Conservation (phyloP, 164 flowering plant genomes). For the Sextonia rubra region DNA sequence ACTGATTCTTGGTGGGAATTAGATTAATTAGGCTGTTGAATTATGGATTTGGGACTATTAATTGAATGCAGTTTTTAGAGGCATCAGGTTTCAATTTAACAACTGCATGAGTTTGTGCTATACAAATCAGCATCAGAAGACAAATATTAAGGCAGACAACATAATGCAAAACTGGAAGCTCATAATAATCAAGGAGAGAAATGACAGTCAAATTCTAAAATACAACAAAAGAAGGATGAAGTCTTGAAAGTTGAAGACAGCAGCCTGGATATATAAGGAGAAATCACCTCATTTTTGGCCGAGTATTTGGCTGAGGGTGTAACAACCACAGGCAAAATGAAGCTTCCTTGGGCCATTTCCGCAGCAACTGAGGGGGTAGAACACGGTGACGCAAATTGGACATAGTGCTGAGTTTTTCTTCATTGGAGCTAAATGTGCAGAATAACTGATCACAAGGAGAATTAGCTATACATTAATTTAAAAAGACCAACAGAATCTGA, state of each 20-base stretch:
- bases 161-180: neutral
- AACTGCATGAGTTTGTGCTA: neutral
- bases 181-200: neutral
- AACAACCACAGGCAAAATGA: slow-evolving; percentile 92
- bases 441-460: slow-evolving; percentile 53
- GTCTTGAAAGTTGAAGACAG: neutral
- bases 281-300: slow-evolving; percentile 71
- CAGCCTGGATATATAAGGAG: neutral
- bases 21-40: no score
- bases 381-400: slow-evolving; percentile 83
- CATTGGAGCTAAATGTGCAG: slow-evolving; percentile 67
- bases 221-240: neutral
- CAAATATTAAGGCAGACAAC: neutral
- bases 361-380: slow-evolving; percentile 83
- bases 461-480: slow-evolving; percentile 8
- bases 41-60: no score
- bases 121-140: no score
- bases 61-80: neutral
- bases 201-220: neutral
- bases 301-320: slow-evolving; percentile 81
- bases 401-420: slow-evolving; percentile 86
- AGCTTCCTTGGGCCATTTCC: slow-evolving; percentile 95
- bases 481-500: neutral
- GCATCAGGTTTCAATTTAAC: neutral
- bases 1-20: no score